Percentiles rank a stretch among this genome's conserved stretches.
Conservation (phyloP, 495 filamentous ascomycete species). For the Patellaria atrata region DNA sequence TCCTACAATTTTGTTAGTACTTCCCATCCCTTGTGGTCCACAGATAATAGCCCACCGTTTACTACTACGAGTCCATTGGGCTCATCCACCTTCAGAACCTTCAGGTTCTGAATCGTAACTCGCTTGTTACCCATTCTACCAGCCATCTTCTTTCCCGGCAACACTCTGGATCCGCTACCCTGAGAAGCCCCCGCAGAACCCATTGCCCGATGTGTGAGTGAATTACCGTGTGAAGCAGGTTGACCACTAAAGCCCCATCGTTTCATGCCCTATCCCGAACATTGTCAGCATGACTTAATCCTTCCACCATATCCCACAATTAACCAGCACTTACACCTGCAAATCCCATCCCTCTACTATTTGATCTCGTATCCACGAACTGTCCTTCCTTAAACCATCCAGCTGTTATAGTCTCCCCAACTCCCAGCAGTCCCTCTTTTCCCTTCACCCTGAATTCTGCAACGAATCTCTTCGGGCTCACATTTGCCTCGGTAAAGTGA, state of each 20-base stretch:
- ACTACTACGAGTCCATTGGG: slow-evolving; percentile 78
- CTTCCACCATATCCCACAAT: not conserved
- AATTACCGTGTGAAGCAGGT: slow-evolving; percentile 86
- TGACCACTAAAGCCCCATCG: slow-evolving; percentile 76
- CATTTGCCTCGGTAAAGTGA: slow-evolving; percentile 61
- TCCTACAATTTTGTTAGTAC: slow-evolving; percentile 32
- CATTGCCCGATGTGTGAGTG: slow-evolving; percentile 76
- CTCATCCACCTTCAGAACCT: slow-evolving; percentile 72
- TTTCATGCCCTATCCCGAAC: slow-evolving; percentile 62
- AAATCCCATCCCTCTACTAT: slow-evolving; percentile 76
- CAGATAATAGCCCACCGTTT: slow-evolving; percentile 41
- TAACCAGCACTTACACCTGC: slow-evolving; percentile 40
- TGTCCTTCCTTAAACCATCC: slow-evolving; percentile 84
- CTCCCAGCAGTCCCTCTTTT: slow-evolving; percentile 50
- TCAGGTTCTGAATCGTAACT: slow-evolving; percentile 79
- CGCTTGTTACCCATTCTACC: slow-evolving; percentile 82
- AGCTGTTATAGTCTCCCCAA: slow-evolving; percentile 60
- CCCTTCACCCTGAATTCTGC: slow-evolving; percentile 74
- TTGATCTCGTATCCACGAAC: slow-evolving; percentile 70
- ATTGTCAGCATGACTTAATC: not conserved
- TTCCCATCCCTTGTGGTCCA: not conserved
- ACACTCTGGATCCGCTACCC: slow-evolving; percentile 79
- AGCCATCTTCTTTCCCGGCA: slow-evolving; percentile 94
- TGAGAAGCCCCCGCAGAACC: slow-evolving; percentile 78
- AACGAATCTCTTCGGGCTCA: slow-evolving; percentile 68